Evolutionary conservation across 2,329 filamentous ascomycete species (phyloP).

Genomic region (Paecilomyces formosus): DNA sequence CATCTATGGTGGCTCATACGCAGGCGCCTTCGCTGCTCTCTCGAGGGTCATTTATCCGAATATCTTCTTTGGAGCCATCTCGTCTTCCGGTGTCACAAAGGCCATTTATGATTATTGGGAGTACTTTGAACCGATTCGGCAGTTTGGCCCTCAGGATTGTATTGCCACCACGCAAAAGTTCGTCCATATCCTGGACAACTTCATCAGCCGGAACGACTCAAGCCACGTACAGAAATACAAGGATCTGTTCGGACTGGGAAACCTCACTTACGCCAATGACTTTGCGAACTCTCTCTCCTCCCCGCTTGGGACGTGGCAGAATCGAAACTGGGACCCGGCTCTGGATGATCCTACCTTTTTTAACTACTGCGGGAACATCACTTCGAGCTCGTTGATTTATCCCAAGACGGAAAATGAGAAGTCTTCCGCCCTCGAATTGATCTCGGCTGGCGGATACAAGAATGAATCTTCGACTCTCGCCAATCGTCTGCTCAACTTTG

Average conservation of each 20-base stretch:
- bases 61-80: constrained; percentile 69
- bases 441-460: constrained; percentile 42
- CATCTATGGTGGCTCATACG: constrained; percentile 77
- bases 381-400: constrained; percentile 37
- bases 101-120: constrained; percentile 72
- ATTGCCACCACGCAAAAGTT: constrained; percentile 57
- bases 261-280: constrained; percentile 42
- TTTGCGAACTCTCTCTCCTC: constrained; percentile 43
- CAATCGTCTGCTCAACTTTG: constrained; percentile 50
- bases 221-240: constrained; percentile 43
- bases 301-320: constrained; percentile 46
- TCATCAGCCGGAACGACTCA: constrained; percentile 43
- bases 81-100: constrained; percentile 70
- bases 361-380: constrained; percentile 51
- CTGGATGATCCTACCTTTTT: constrained; percentile 43
- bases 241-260: constrained; percentile 16
- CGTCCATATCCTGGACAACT: constrained; percentile 52
- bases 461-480: constrained; percentile 34
- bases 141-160: constrained; percentile 55
- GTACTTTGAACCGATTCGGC: constrained; percentile 53
- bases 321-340: constrained; percentile 53
- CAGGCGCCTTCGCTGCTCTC: constrained; percentile 71
- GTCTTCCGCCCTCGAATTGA: constrained; percentile 36
- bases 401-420: constrained; percentile 29
- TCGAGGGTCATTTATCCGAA: constrained; percentile 70